Evolutionary conservation across 106 monocot genomes (phyloP), one percentile per base, ranked within the genome.

Genomic region (Dioscorea dumetorum): DNA sequence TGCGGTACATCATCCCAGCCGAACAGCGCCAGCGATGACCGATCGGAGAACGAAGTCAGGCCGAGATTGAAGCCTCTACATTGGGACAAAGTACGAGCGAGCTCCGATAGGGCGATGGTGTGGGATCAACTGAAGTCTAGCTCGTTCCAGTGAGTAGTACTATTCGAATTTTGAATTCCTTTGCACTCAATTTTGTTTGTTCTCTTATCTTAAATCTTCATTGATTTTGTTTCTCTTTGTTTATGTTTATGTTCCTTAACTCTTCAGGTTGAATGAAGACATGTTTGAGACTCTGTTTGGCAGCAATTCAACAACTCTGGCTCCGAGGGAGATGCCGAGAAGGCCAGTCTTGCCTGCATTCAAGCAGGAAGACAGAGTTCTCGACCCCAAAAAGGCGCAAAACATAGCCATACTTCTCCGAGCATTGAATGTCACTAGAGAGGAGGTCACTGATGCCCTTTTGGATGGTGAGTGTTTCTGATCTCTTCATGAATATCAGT

Each of bases 371-470:
- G 73, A 81, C 50, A 81, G 76, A 79, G 83, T 90, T 24, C 66
- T 90, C 22, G 90, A 86, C 67, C 81, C 90, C 2, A 90, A 90
- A 80, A 90, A 90, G 71, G 78, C 90, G 7, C 90, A 90, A 75
- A 90, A 90, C 67, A 90, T 90, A 10, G 86, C 90, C 0, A 90
- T 86, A 57, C 81, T 90, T 31, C 50, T 90, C 21, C 73, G 86
- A 57, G 90, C 90, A 58, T 59, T 90, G 51, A 90, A 90, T 66
- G 90, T 90, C 61, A 90, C 90, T 16, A 70, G 73, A 49, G 90
- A 90, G 67, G 90, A 90, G 65, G 86, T 90, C 56, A 70, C 81
- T 28, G 90, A 90, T 64, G 83, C 86, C 3, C 76, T 90, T 24
- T 75, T 83, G 57, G 83, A 86, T 63, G 90, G 90, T 86, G 65